Percentiles rank a stretch among this genome's conserved stretches.
These are phyloP conservation scores for Botryotinia convoluta DNA, from an alignment of 2,329 filamentous ascomycete species.

Conservation along the genomic window DNA sequence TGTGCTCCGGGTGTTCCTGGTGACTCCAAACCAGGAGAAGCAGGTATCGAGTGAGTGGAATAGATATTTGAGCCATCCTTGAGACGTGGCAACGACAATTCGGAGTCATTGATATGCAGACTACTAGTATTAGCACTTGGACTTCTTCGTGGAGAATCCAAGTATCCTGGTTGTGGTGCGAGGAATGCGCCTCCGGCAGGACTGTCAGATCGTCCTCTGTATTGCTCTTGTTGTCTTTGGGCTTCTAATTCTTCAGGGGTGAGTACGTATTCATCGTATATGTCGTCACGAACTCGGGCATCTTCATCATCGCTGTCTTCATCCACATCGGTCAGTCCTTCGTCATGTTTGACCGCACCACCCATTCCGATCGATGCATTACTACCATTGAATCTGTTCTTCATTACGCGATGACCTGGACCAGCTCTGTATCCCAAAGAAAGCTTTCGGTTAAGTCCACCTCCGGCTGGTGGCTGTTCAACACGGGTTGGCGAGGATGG, in stretches of 20 bases:
- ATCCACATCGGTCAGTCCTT: slow-evolving; percentile 18
- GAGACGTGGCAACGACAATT: slow-evolving; percentile 16
- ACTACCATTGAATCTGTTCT: not conserved
- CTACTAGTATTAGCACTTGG: slow-evolving; percentile 8
- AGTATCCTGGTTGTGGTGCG: slow-evolving; percentile 10
- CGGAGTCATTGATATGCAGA: slow-evolving; percentile 19
- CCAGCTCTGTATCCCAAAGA: slow-evolving; percentile 20
- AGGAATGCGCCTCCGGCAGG: slow-evolving; percentile 12
- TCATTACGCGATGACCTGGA: slow-evolving; percentile 18
- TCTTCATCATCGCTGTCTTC: slow-evolving; percentile 18
- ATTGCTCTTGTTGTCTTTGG: slow-evolving; percentile 4
- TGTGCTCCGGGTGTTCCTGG: slow-evolving; percentile 14
- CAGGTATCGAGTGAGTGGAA: slow-evolving; percentile 15
- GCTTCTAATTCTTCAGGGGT: slow-evolving; percentile 20
- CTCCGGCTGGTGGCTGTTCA: slow-evolving; percentile 15
- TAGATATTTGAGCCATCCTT: slow-evolving; percentile 14
- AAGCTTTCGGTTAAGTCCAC: slow-evolving; percentile 15
- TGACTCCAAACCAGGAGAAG: slow-evolving; percentile 16
- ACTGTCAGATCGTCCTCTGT: slow-evolving; percentile 13
- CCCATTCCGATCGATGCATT: not conserved
- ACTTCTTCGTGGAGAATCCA: slow-evolving; percentile 13
- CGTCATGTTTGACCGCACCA: not conserved
- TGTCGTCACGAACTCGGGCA: slow-evolving; percentile 11
- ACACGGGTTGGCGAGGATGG: slow-evolving; percentile 9
- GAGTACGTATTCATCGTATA: slow-evolving; percentile 21